Evolutionary conservation across 176 grass and related monocot species (phyloP), one percentile per base, ranked within the genome.

Genomic region (Poa annua): DNA sequence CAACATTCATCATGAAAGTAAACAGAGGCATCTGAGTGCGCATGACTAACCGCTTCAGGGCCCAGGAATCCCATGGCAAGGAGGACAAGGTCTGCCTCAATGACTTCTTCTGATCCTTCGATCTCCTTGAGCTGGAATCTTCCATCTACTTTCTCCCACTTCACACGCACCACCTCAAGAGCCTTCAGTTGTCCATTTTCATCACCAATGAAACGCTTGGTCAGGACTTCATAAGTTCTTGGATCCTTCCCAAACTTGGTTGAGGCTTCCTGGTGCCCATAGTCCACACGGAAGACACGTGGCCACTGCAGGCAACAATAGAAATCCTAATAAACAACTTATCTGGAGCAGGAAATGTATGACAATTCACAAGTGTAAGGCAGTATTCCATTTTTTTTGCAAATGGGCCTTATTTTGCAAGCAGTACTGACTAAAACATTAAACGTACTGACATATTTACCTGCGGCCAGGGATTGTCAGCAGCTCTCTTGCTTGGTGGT

Each of bases 51-150:
- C 48, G 81, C 83, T 84, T 99, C 97, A 36, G 97, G 97, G 36
- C 97, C 97, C 22, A 96, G 81, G 75, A 99, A 99, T 29, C 97
- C 97, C 97, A 99, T 92, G 63, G 97, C 97, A 81, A 99, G 90
- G 25, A 99, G 88, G 52, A 96, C 91, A n/a, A 99, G 87, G 81
- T 99, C 97, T 51, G 97, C 97, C 84, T 96, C 93, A 19, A 99
- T 96, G n/a, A 81, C 96, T 75, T 99, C 87, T 77, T 87, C 17
- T 25, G 97, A 90, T 13, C 91, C 97, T 85, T 96, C 66, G 0
- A 99, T 89, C 81, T 92, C 97, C 66, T 95, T 92, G 63, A 89
- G 78, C 19, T 79, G 80, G 75, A 89, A 92, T 86, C 86, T 89
- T 32, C 97, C 97, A 63, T 79, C 89, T 35, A 80, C 89, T 70